A percentile compares a stretch with the other conserved stretches of the same genome.
Evolutionary conservation across 2,329 filamentous ascomycete species (phyloP).

Genomic region (Exophiala lecanii-corni): DNA sequence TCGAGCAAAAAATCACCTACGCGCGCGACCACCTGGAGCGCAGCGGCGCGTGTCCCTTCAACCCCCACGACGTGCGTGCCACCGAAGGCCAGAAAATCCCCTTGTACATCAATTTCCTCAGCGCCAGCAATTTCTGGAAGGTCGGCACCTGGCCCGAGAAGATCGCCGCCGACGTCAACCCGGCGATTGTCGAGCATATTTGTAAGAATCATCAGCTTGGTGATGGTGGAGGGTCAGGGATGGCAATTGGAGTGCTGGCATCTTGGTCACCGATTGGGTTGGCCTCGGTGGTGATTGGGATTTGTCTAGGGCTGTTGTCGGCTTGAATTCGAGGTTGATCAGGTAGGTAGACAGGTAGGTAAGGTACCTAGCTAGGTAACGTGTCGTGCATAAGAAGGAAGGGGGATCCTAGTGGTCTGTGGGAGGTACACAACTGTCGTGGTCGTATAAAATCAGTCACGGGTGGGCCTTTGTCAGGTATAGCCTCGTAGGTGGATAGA

Average conservation of each 20-base stretch:
- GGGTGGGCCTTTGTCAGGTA: too few species aligned
- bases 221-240: slow-evolving; percentile 38
- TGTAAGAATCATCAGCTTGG: slow-evolving; percentile 47
- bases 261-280: slow-evolving; percentile 92
- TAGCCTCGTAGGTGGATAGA: too few species aligned
- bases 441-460: too few species aligned
- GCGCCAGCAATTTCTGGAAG: slow-evolving; percentile 91
- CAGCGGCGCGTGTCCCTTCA: slow-evolving; percentile 24
- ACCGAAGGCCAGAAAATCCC: slow-evolving; percentile 45
- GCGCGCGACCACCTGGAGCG: slow-evolving; percentile 72
- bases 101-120: slow-evolving; percentile 86
- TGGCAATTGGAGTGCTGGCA: slow-evolving; percentile 73
- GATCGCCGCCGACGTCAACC: slow-evolving; percentile 83
- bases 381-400: too few species aligned
- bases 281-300: slow-evolving; percentile 87
- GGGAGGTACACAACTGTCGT: too few species aligned
- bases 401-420: too few species aligned
- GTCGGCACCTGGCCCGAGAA: slow-evolving; percentile 87
- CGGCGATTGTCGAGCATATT: slow-evolving; percentile 59
- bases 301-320: slow-evolving; percentile 77
- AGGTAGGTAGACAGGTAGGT: not conserved
- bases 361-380: not conserved
- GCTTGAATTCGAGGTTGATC: slow-evolving; percentile 70
- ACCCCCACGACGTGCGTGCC: slow-evolving; percentile 49
- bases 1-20: slow-evolving; percentile 73